phyloP scores from a whole-genome alignment of 108 stramenopile species.

The Aurantiochytrium sp. region DNA sequence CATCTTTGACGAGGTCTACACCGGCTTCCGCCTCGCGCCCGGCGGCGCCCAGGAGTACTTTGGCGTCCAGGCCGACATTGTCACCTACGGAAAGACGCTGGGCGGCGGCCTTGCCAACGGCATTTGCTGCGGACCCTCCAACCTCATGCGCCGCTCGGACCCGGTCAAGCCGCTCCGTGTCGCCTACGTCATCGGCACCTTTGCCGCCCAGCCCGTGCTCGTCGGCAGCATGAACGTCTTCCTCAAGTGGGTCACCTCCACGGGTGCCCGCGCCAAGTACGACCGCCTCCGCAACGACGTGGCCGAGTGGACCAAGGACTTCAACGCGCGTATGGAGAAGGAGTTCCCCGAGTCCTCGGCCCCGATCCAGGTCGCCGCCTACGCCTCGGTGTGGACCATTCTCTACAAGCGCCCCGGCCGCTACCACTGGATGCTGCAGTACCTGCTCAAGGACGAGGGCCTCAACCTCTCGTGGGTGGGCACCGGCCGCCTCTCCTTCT shows the following conservation, averaged over 20 bases:
- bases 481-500: conserved; percentile 33
- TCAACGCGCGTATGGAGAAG: conserved; percentile 25
- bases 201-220: conserved; percentile 31
- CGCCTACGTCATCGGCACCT: conserved; percentile 37
- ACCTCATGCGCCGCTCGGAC: conserved; percentile 38
- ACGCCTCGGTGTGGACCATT: conserved; percentile 38
- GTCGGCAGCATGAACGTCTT: conserved; percentile 31
- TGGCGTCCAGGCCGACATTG: conserved; percentile 36
- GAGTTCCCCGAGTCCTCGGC: neutral
- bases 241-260: conserved; percentile 28
- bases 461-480: conserved; percentile 36
- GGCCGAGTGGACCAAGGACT: neutral
- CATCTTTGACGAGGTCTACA: conserved; percentile 41
- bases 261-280: conserved; percentile 2
- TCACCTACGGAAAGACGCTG: conserved; percentile 35
- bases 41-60: conserved; percentile 43
- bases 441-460: conserved; percentile 31
- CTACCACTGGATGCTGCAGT: conserved; percentile 43
- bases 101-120: conserved; percentile 39
- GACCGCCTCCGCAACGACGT: neutral
- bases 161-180: conserved; percentile 30
- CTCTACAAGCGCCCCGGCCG: conserved; percentile 37
- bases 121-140: conserved; percentile 27
- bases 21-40: conserved; percentile 38
- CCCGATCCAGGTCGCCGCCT: conserved; percentile 29